phyloP scores from a whole-genome alignment of 345 rosid genomes.

The Barbarea vulgaris region DNA sequence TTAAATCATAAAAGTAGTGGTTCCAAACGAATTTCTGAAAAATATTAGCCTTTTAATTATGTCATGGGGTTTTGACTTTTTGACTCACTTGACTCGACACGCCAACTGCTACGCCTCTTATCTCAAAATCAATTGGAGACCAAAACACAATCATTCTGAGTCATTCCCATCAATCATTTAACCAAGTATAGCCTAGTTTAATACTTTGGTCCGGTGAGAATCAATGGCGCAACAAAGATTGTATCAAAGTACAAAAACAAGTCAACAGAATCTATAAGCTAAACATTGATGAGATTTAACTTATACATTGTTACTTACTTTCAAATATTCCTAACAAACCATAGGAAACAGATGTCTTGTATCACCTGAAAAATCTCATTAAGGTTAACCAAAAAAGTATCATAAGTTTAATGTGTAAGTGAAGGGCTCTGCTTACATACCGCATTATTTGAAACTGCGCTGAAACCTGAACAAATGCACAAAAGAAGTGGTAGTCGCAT shows the following conservation, averaged over 20 bases:
- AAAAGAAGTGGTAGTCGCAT: too few relatives aligned
- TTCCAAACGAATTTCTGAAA: background rate
- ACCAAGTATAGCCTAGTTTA: background rate
- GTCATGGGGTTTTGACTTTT: background rate
- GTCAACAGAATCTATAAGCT: background rate
- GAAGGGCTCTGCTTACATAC: too few relatives aligned
- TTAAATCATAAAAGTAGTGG: background rate
- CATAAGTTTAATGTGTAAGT: too few relatives aligned
- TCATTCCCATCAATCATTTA: background rate
- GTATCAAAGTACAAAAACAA: background rate
- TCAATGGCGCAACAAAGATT: background rate
- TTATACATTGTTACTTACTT: too few relatives aligned
- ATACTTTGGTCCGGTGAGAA: background rate
- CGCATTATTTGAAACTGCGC: too few relatives aligned
- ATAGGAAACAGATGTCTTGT: too few relatives aligned
- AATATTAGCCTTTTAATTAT: too few relatives aligned
- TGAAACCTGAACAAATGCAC: too few relatives aligned
- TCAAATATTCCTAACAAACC: too few relatives aligned
- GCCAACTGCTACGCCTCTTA: conserved; percentile 32
- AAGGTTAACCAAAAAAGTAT: too few relatives aligned
- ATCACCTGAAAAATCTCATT: too few relatives aligned
- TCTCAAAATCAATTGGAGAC: conserved; percentile 12
- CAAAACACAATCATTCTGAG: background rate
- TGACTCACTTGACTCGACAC: too few relatives aligned
- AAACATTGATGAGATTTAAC: background rate